Percentiles rank a stretch among this genome's conserved stretches.
Conservation (phyloP, 78 protist genomes). For the Monocercomonoides exilis region DNA sequence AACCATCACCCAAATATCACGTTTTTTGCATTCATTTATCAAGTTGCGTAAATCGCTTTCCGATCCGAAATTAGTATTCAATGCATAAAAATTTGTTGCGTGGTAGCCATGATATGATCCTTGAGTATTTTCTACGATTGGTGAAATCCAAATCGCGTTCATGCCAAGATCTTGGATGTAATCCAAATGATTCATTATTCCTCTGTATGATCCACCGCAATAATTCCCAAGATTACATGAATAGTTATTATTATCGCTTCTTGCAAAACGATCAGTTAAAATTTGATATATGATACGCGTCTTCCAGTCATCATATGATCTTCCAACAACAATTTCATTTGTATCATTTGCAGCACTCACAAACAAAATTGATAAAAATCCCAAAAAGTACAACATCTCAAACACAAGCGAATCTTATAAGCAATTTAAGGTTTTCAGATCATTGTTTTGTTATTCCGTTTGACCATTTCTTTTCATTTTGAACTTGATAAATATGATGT, state of each 20-base stretch:
- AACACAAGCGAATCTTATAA: no score
- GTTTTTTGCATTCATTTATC: not conserved
- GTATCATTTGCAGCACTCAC: no score
- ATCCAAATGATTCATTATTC: not conserved
- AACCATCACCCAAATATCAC: not conserved
- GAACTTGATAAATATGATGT: no score
- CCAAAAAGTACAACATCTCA: no score
- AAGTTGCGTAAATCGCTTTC: not conserved
- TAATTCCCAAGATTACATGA: not conserved
- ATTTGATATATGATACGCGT: not conserved
- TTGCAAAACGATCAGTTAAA: not conserved
- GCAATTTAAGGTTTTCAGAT: no score
- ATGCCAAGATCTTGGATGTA: not conserved
- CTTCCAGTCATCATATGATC: not conserved
- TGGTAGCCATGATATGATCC: not conserved
- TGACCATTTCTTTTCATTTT: no score
- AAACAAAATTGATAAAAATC: no score
- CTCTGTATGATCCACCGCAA: not conserved
- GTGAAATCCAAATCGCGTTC: no score
- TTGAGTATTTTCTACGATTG: no score
- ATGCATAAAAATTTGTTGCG: not conserved
- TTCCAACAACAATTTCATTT: no score
- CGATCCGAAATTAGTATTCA: not conserved
- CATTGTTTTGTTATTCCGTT: no score
- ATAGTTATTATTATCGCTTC: not conserved